These are phyloP conservation scores for Scedosporium dehoogii DNA, from an alignment of 2,329 filamentous ascomycete species.

Conservation along the genomic window DNA sequence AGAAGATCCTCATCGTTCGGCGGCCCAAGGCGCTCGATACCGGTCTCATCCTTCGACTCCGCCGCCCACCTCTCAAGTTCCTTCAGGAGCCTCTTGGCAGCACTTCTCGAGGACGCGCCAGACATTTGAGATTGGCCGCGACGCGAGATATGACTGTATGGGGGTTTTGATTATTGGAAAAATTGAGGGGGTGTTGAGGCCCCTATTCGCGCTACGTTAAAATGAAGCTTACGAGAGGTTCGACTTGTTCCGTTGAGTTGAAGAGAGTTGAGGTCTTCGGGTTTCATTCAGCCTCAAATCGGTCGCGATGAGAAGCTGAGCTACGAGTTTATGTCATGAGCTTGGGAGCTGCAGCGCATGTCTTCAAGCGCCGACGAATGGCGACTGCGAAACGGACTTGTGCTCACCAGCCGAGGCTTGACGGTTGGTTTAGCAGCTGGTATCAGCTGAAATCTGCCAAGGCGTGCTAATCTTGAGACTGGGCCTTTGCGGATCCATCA, in stretches of 20 bases:
- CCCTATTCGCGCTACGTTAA: too few relatives aligned
- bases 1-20: slow-evolving; percentile 44
- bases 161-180: neutral
- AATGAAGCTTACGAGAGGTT: too few relatives aligned
- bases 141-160: neutral
- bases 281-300: neutral
- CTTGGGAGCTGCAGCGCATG: neutral
- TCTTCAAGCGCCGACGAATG: neutral
- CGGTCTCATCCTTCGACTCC: slow-evolving; percentile 37
- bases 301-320: neutral
- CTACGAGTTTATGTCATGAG: neutral
- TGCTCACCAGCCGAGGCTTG: neutral
- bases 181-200: neutral
- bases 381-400: neutral
- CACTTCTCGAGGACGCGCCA: slow-evolving; percentile 16
- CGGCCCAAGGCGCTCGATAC: slow-evolving; percentile 50
- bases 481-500: too few relatives aligned
- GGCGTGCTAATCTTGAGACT: neutral
- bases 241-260: neutral
- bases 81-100: slow-evolving; percentile 46
- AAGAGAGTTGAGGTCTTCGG: neutral
- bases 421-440: neutral
- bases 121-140: neutral
- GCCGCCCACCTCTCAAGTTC: slow-evolving; percentile 44
- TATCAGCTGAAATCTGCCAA: neutral